Base-by-base conservation (phyloP, 768 basidiomycete genomes). In the Leucocoprinus leucothites region DNA sequence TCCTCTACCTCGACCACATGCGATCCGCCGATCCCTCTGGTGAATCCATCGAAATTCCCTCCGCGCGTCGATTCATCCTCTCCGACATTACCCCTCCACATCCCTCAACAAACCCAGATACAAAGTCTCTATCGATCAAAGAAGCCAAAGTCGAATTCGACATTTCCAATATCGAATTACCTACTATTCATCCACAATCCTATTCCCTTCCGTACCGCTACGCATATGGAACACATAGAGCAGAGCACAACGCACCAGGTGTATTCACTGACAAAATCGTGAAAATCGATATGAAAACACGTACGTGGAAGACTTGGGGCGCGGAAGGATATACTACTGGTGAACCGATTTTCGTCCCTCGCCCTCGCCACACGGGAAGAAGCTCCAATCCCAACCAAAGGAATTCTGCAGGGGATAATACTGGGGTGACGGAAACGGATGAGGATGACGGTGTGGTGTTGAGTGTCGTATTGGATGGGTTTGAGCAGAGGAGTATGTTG, bases 1-100 rank as follows among this genome's bases (percentile, higher is more conserved):
- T 47, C 6, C 45, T 47, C 45, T 54, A 54, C 6, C 34, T 54
- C 35, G 45, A 47, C 53, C 25, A 46, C 35, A 47, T 54, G 45
- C 53, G 45, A 8, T n/a, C 38, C 25, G 24, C 6, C 24, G n/a
- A 47, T 28, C 25, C 53, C 18, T 18, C 36, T 25, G 21, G 36
- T 22, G 25, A 44, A 53, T 46, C 34, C 28, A 45, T 45, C 18
- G 52, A 45, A n/a, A 2, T 19, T 1, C 52, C 52, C 43, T 19
- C 31, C 34, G 53, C 53, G 8, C 22, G 53, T 3, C 34, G 35
- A 18, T 54, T 44, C n/a, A 19, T 48, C 45, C 44, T 54, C 22
- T 3, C 34, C 19, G 41, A 25, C 16, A 43, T 52, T 18, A 14
- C 7, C n/a, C 24, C 26, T 6, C 40, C 40, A 3, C 16, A 45